Evolutionary conservation across 148 eudicot genomes (phyloP).

Genomic region (Pouteria glomerata): DNA sequence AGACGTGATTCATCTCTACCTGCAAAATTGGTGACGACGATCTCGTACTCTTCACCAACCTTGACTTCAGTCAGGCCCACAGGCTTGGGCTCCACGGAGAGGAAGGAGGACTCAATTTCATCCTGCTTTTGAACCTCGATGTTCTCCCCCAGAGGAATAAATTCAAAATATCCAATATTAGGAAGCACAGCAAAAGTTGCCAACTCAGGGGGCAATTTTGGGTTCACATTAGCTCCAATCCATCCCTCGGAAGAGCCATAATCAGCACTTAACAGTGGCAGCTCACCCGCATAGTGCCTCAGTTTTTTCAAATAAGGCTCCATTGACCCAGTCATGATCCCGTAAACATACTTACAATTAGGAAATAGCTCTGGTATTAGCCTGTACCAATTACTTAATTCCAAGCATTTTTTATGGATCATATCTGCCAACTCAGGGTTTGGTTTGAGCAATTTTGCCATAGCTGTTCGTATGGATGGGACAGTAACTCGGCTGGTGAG

Average conservation of each 20-base stretch:
- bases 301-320: slow-evolving; percentile 80
- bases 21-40: slow-evolving; percentile 76
- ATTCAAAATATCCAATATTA: slow-evolving; percentile 79
- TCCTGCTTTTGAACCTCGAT: slow-evolving; percentile 18
- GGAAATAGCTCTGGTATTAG: slow-evolving; percentile 74
- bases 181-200: slow-evolving; percentile 87
- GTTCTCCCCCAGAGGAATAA: slow-evolving; percentile 55
- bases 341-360: slow-evolving; percentile 72
- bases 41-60: slow-evolving; percentile 85
- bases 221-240: slow-evolving; percentile 93
- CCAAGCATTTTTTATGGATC: slow-evolving; percentile 40
- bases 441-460: slow-evolving; percentile 55
- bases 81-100: slow-evolving; percentile 38
- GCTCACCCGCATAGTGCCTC: slow-evolving; percentile 74
- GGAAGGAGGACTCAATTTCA: slow-evolving; percentile 11
- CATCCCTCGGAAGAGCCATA: slow-evolving; percentile 95
- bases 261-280: slow-evolving; percentile 76
- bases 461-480: slow-evolving; percentile 45
- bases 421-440: slow-evolving; percentile 60
- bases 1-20: no score
- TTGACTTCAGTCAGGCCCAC: slow-evolving; percentile 75
- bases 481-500: slow-evolving; percentile 43
- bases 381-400: slow-evolving; percentile 76
- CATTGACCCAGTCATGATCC: slow-evolving; percentile 97
- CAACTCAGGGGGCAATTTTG: slow-evolving; percentile 62